These are phyloP conservation scores for Huntiella bhutanensis DNA, from an alignment of 2,329 filamentous ascomycete genomes.

Conservation along the genomic window DNA sequence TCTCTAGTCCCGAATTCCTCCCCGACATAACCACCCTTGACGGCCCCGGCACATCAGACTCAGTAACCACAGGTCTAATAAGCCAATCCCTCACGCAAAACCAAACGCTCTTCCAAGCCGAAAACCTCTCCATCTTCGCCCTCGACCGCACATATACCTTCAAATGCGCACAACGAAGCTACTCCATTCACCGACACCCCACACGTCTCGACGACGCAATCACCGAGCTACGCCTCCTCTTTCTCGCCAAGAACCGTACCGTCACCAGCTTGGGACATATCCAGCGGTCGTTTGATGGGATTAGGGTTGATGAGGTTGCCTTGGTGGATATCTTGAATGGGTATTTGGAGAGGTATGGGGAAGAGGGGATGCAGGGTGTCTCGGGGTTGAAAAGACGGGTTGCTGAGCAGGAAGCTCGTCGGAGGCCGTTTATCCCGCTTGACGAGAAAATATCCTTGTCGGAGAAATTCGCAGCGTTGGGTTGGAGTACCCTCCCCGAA, in stretches of 20 bases:
- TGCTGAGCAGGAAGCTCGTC: no score
- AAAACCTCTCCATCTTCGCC: constrained; percentile 38
- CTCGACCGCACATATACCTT: constrained; percentile 47
- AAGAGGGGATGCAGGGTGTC: no score
- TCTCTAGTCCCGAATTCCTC: constrained; percentile 23
- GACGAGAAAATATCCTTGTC: no score
- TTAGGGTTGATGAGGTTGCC: constrained; percentile 31
- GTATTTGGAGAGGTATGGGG: constrained; percentile 38
- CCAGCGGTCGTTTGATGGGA: constrained; percentile 35
- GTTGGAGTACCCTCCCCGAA: no score
- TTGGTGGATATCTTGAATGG: constrained; percentile 35
- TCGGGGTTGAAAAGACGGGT: no score
- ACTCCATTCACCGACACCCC: constrained; percentile 27
- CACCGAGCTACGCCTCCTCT: constrained; percentile 40
- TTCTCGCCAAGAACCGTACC: constrained; percentile 32
- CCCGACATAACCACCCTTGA: constrained; percentile 25
- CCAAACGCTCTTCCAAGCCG: constrained; percentile 39
- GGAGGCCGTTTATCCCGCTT: no score
- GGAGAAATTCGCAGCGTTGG: no score
- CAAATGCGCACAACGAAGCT: constrained; percentile 39
- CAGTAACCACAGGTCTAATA: constrained; percentile 31
- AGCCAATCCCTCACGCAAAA: constrained; percentile 39
- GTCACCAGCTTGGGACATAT: constrained; percentile 33
- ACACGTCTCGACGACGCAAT: constrained; percentile 39
- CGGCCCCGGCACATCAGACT: constrained; percentile 9